phyloP scores from a whole-genome alignment of 2,329 filamentous ascomycete genomes.

The Elsinoe perseae region DNA sequence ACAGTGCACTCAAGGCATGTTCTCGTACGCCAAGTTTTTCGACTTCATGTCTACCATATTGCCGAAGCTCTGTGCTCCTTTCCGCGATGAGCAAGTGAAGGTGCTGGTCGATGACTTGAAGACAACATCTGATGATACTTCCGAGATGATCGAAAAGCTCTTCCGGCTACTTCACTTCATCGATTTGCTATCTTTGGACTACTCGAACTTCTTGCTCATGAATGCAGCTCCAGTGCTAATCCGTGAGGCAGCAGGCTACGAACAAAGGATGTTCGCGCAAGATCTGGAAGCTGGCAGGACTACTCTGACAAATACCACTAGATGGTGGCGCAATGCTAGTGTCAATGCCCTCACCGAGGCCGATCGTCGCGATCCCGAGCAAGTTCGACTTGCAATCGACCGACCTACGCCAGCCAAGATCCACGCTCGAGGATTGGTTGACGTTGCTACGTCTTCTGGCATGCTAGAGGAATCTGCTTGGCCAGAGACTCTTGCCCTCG shows the following conservation, averaged over 20 bases:
- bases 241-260: slow-evolving; percentile 63
- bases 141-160: slow-evolving; percentile 60
- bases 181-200: slow-evolving; percentile 70
- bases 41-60: slow-evolving; percentile 65
- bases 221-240: slow-evolving; percentile 64
- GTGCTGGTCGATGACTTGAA: slow-evolving; percentile 55
- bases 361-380: slow-evolving; percentile 61
- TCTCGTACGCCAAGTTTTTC: slow-evolving; percentile 77
- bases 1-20: slow-evolving; percentile 63
- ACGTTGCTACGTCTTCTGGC: slow-evolving; percentile 62
- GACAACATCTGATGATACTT: slow-evolving; percentile 25
- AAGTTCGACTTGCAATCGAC: slow-evolving; percentile 53
- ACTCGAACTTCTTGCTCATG: slow-evolving; percentile 72
- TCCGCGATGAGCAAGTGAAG: slow-evolving; percentile 69
- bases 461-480: slow-evolving; percentile 48
- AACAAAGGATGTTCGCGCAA: slow-evolving; percentile 62
- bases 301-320: slow-evolving; percentile 52
- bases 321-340: slow-evolving; percentile 59
- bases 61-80: slow-evolving; percentile 71
- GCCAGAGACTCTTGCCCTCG: slow-evolving; percentile 67
- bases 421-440: slow-evolving; percentile 67
- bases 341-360: slow-evolving; percentile 58
- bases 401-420: slow-evolving; percentile 61
- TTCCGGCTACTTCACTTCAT: slow-evolving; percentile 69
- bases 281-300: slow-evolving; percentile 52